phyloP scores from a whole-genome alignment of 257 asterid species.

The Vinca minor region DNA sequence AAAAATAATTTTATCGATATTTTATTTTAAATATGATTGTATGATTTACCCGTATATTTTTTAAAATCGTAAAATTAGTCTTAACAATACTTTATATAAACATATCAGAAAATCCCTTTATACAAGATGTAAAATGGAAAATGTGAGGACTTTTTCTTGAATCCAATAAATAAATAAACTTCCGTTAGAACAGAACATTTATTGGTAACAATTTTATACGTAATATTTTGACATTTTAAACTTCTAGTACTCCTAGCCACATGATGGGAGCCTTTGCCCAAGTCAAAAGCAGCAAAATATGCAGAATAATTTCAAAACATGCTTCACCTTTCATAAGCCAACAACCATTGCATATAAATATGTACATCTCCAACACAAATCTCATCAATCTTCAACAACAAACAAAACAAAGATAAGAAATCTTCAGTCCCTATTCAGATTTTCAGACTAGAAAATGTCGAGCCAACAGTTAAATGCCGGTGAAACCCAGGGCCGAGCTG shows the following conservation, averaged over 20 bases:
- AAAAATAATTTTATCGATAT: too few species aligned
- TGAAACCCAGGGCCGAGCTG: background rate
- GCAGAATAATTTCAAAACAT: too few species aligned
- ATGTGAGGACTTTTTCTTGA: too few species aligned
- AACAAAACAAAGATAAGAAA: background rate
- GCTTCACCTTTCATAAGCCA: too few species aligned
- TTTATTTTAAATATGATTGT: too few species aligned
- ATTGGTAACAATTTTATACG: too few species aligned
- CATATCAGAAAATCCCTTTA: too few species aligned
- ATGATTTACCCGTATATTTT: too few species aligned
- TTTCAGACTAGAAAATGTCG: background rate
- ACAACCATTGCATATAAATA: background rate
- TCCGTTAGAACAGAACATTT: background rate
- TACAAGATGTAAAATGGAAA: too few species aligned
- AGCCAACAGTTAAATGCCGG: background rate
- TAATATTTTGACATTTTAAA: background rate
- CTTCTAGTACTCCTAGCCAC: too few species aligned
- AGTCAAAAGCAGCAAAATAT: background rate
- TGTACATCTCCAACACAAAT: background rate
- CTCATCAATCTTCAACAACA: background rate
- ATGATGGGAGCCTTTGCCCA: background rate
- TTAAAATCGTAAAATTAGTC: too few species aligned
- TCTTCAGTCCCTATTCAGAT: background rate
- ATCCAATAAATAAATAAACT: background rate
- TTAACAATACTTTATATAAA: too few species aligned